Evolutionary conservation across 805 yeast genomes (phyloP).

Genomic region (Debaryomyces castellii): DNA sequence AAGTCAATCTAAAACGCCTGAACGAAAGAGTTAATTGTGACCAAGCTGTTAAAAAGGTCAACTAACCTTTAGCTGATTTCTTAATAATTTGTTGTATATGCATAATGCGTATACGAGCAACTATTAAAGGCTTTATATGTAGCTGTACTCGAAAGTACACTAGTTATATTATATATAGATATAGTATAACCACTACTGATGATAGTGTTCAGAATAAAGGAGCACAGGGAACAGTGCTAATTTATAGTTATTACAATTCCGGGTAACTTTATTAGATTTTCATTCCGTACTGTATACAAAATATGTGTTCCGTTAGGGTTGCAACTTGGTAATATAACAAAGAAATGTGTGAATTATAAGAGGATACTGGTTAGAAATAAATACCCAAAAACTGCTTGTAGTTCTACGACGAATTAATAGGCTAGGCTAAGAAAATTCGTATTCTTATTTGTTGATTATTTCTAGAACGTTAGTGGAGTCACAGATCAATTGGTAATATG

Average conservation of each 20-base stretch:
- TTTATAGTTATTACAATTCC: conserved; percentile 24
- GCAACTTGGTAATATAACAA: not conserved
- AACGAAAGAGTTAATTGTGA: conserved; percentile 73
- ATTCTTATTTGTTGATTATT: no score
- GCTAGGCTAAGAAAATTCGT: no score
- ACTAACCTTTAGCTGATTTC: conserved; percentile 64
- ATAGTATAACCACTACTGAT: conserved; percentile 85
- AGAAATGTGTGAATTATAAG: no score
- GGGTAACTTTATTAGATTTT: conserved; percentile 7
- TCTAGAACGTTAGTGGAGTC: no score
- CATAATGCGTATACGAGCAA: conserved; percentile 4
- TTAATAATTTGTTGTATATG: conserved; percentile 3
- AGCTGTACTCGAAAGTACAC: conserved; percentile 21
- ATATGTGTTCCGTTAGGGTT: not conserved
- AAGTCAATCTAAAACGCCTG: conserved; percentile 65
- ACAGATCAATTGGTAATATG: no score
- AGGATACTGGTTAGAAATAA: no score
- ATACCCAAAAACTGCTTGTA: no score
- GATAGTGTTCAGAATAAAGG: conserved; percentile 42
- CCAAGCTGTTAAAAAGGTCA: conserved; percentile 75
- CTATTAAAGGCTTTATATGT: conserved; percentile 7
- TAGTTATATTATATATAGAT: conserved; percentile 62
- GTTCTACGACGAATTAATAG: no score
- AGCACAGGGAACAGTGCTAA: conserved; percentile 22
- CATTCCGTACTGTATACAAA: not conserved